Evolutionary conservation across 2,329 filamentous ascomycete species (phyloP).

Genomic region (Lecanicillium sp.): DNA sequence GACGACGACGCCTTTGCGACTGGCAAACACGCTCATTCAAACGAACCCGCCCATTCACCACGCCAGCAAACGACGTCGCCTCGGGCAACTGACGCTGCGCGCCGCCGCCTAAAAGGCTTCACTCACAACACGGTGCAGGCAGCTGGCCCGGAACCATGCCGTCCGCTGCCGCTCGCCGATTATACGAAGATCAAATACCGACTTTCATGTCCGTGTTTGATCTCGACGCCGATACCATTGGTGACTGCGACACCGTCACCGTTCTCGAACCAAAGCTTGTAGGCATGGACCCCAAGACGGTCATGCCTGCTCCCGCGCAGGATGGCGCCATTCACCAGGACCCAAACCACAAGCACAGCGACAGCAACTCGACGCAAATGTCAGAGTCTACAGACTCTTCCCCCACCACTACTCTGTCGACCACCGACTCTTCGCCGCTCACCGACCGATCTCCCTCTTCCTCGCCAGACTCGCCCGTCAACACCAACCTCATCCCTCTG

Average conservation of each 20-base stretch:
- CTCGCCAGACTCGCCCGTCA: slow-evolving; percentile 83
- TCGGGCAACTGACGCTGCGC: neutral
- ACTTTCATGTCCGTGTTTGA: slow-evolving; percentile 73
- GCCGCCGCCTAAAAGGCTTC: neutral
- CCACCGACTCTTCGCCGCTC: slow-evolving; percentile 82
- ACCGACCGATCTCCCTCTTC: slow-evolving; percentile 88
- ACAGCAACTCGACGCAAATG: slow-evolving; percentile 71
- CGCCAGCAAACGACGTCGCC: neutral
- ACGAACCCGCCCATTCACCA: neutral
- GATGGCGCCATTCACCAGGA: slow-evolving; percentile 38
- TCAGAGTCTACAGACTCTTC: slow-evolving; percentile 90
- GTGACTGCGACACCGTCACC: slow-evolving; percentile 47
- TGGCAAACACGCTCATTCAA: neutral
- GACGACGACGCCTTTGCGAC: slow-evolving; percentile 6
- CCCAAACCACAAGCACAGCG: slow-evolving; percentile 60
- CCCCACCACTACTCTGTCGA: slow-evolving; percentile 88
- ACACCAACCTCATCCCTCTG: slow-evolving; percentile 64
- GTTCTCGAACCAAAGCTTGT: slow-evolving; percentile 49
- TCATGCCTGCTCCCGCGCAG: slow-evolving; percentile 32
- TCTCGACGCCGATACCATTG: slow-evolving; percentile 52
- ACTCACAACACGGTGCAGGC: neutral
- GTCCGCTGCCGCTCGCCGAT: slow-evolving; percentile 53
- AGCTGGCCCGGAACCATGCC: slow-evolving; percentile 43
- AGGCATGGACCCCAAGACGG: slow-evolving; percentile 37
- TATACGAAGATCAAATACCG: slow-evolving; percentile 66